Evolutionary conservation across 1,139 yeast genomes (phyloP).

Genomic region (Pichia sp.): DNA sequence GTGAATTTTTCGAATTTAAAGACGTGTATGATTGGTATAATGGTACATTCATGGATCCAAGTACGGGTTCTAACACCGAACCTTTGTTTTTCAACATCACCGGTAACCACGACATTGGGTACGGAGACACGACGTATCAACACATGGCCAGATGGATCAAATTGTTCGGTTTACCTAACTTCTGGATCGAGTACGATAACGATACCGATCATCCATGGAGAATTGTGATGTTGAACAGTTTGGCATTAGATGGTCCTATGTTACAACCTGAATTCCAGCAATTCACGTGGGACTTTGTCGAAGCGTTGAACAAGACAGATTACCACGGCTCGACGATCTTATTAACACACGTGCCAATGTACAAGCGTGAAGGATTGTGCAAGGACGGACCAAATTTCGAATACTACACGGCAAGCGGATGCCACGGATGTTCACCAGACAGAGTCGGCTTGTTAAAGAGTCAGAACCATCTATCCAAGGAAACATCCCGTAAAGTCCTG

Average conservation of each 20-base stretch:
- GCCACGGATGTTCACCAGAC: conserved; percentile 51
- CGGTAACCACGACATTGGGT: conserved; percentile 96
- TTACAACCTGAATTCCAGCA: conserved; percentile 66
- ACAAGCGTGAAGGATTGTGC: conserved; percentile 78
- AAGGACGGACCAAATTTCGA: conserved; percentile 77
- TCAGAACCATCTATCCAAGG: conserved; percentile 80
- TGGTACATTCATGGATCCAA: conserved; percentile 29
- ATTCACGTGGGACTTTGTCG: conserved; percentile 71
- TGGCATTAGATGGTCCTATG: conserved; percentile 90
- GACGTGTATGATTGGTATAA: conserved; percentile 69
- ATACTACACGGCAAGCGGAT: conserved; percentile 55
- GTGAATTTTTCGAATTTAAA: conserved; percentile 45
- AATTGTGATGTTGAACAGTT: conserved; percentile 78
- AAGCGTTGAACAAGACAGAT: conserved; percentile 48
- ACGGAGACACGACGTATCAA: conserved; percentile 93
- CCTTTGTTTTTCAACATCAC: conserved; percentile 78
- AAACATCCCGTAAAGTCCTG: conserved; percentile 64
- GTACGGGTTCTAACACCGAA: conserved; percentile 26
- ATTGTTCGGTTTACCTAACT: conserved; percentile 83
- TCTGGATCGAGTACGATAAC: conserved; percentile 64
- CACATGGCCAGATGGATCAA: conserved; percentile 77
- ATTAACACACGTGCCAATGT: conserved; percentile 88
- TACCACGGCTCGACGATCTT: conserved; percentile 80
- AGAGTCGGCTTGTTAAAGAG: conserved; percentile 70
- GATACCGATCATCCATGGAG: conserved; percentile 74